Evolutionary conservation across 148 eudicot genomes (phyloP), one percentile per base, ranked within the genome.

Genomic region (Persicaria tinctoria): DNA sequence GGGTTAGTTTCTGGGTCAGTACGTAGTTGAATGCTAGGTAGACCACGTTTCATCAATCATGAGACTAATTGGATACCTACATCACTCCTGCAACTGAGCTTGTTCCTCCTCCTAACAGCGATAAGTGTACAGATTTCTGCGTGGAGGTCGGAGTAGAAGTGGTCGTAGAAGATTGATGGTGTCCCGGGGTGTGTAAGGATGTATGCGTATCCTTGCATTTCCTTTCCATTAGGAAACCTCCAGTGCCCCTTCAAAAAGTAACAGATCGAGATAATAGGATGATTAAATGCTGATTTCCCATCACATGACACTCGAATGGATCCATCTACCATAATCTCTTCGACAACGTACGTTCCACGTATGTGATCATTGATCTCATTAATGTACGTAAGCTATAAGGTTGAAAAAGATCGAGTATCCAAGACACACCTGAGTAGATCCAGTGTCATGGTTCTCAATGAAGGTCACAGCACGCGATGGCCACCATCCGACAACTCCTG

Each of bases 401-500:
- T 23, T 18, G 14, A 7, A 62, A 62, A 23, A 62, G 44, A 18
- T 3, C 3, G 5, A 20, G 68, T 7, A 17, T 23, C 23, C 6
- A 46, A 46, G 55, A 70, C 10, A 1, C 76, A 96, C 99, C 99
- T 96, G 99, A 68, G 99, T 96, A 62, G 99, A 96, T 77, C 99
- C 99, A 56, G 99, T 96, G 82, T 96, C 99, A 78, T 96, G 99
- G 84, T 96, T 96, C 81, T 96, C 99, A 73, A 96, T 92, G 68
- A 96, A 96, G 70, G 99, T 96, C 75, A 96, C 87, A 74, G 97
- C 99, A 71, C 99, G 92, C 57, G 99, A 96, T 4, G 99, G 97
- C 99, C 99, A 96, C 99, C 99, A 96, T 17, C 99, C 99, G 55
- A 96, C 78, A 69, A 92, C 99, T 18, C 99, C 99, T 11, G 99